Base-by-base conservation (phyloP, 176 grass and related monocot genomes). In the Puccinellia tenuiflora region DNA sequence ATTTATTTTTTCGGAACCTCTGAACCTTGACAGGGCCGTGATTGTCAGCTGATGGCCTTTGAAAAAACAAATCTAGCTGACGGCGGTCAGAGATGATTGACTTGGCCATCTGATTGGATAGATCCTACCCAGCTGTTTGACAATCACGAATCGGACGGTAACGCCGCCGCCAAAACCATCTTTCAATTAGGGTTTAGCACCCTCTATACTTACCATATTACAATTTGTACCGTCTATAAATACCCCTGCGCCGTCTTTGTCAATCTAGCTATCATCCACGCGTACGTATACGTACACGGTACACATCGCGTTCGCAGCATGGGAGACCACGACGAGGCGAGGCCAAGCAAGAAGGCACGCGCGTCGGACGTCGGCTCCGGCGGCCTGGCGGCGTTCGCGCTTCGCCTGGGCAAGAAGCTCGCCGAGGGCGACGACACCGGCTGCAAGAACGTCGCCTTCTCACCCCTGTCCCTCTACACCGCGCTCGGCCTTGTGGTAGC, bases 391-490 rank as follows among this genome's bases (percentile, higher is more conserved):
- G 15, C 56, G 25, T 26, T 79, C 24, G 54, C 38, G 7, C 76
- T 79, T 9, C 37, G 76, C 56, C 24, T 79, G 7, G 55, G 35
- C 5, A 79, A 79, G 56, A 4, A 47, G 15, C 56, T 63, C 7
- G 24, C 57, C 25, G 24, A 26, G 15, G 38, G 25, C 39, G 16
- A 14, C 3, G 20, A 43, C 81, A 88, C 57, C 57, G 29, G 7
- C 25, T 25, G 29, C 12, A 61, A 61, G 1, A 34, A 84, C 53
- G 26, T 84, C 66, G 81, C 43, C 24, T 66, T 88, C 86, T 79
- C 86, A 17, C 80, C 75, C n/a, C 42, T 88, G 2, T 88, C 86
- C 28, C 14, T 88, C 30, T 75, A 71, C 81, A 45, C 55, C 21
- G 33, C 69, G 20, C 80, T 79, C 74, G 12, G 53, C 50, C 10